Conservation (phyloP, 495 filamentous ascomycete species). For the Hapsidospora chrysogenum region DNA sequence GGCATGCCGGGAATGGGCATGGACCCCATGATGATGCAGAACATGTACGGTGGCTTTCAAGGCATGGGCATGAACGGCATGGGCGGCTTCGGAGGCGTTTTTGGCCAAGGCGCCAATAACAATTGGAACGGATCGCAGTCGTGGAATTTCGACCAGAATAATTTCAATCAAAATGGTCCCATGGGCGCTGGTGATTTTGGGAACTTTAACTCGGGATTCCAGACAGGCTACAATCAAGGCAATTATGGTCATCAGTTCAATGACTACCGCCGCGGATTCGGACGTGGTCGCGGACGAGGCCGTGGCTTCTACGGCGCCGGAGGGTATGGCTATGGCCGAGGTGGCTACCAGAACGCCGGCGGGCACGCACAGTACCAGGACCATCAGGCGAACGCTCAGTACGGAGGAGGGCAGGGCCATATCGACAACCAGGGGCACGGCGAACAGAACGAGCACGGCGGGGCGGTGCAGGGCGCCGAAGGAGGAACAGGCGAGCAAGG, state of each 20-base stretch:
- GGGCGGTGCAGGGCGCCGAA: no score
- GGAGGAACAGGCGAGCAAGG: slow-evolving; percentile 2
- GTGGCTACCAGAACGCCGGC: slow-evolving; percentile 22
- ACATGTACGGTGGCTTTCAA: slow-evolving; percentile 73
- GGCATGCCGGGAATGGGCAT: slow-evolving; percentile 70
- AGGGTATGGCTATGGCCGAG: slow-evolving; percentile 34
- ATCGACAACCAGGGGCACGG: neutral
- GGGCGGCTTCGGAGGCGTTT: slow-evolving; percentile 62
- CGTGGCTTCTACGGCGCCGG: slow-evolving; percentile 32
- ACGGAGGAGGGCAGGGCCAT: neutral
- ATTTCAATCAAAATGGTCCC: slow-evolving; percentile 53
- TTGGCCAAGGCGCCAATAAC: slow-evolving; percentile 41
- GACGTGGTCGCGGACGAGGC: slow-evolving; percentile 47
- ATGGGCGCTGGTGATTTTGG: slow-evolving; percentile 72
- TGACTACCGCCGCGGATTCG: slow-evolving; percentile 44
- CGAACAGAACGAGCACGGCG: slow-evolving; percentile 5
- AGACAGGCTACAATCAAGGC: slow-evolving; percentile 38
- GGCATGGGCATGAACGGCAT: slow-evolving; percentile 88
- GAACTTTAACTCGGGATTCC: slow-evolving; percentile 61
- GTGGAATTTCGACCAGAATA: slow-evolving; percentile 63
- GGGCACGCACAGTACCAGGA: neutral
- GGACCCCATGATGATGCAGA: slow-evolving; percentile 82
- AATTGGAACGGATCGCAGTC: slow-evolving; percentile 51
- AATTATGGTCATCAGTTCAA: slow-evolving; percentile 41
- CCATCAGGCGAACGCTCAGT: slow-evolving; percentile 1